These are phyloP conservation scores for Aspergillus baeticus DNA, from an alignment of 495 filamentous ascomycete genomes.

Conservation along the genomic window DNA sequence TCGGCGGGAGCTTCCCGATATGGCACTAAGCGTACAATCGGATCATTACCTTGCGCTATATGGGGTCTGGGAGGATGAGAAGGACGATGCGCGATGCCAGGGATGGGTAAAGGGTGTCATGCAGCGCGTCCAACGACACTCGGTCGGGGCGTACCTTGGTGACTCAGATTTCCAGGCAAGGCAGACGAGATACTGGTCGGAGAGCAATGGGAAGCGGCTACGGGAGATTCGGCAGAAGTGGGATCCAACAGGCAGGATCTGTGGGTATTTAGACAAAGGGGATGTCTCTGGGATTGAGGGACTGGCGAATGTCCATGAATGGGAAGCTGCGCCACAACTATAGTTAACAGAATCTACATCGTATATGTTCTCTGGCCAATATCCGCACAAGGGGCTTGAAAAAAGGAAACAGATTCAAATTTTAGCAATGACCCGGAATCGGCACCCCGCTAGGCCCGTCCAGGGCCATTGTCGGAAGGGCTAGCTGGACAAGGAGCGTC, in stretches of 20 bases:
- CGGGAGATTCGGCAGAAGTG: constrained; percentile 38
- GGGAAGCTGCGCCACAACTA: constrained; percentile 2
- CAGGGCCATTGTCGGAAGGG: no score
- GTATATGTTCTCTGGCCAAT: no score
- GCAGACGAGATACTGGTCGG: constrained; percentile 42
- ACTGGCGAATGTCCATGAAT: constrained; percentile 27
- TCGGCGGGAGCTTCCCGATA: constrained; percentile 35
- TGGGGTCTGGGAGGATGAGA: constrained; percentile 45
- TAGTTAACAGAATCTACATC: no score
- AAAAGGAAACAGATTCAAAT: no score
- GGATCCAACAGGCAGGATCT: constrained; percentile 43
- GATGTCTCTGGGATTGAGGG: constrained; percentile 27
- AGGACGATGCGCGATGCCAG: constrained; percentile 39
- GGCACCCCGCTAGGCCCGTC: no score
- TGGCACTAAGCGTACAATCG: constrained; percentile 51
- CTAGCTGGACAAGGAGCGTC: no score
- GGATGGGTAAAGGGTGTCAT: constrained; percentile 43
- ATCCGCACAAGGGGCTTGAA: no score
- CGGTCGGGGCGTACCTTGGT: constrained; percentile 49
- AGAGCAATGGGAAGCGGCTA: constrained; percentile 26
- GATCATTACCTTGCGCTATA: constrained; percentile 57
- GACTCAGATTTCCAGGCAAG: constrained; percentile 49
- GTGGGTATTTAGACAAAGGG: constrained; percentile 41
- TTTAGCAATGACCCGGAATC: no score
- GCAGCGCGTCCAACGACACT: constrained; percentile 30